Evolutionary conservation across 768 basidiomycete species (phyloP).

Genomic region (Mycena belliarum): DNA sequence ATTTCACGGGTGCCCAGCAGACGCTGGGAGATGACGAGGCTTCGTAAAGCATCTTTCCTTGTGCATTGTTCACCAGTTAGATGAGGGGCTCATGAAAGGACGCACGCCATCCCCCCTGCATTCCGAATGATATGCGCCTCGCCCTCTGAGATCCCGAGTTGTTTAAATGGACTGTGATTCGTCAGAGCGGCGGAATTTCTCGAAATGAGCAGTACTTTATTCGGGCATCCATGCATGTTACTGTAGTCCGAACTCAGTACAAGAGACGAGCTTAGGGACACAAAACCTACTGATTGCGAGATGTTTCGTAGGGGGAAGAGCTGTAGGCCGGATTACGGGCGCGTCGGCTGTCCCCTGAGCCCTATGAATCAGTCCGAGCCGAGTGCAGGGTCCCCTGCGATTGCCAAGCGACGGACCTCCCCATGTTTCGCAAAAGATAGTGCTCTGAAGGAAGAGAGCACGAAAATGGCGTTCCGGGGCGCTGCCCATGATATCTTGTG

Average conservation of each 20-base stretch:
- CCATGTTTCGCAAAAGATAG: constrained; percentile 1
- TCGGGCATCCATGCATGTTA: constrained; percentile 64
- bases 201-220: constrained; percentile 47
- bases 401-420: not conserved
- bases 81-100: constrained; percentile 6
- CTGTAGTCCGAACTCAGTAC: not conserved
- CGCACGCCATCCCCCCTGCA: constrained; percentile 67
- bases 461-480: not conserved
- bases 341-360: constrained; percentile 4
- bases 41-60: constrained; percentile 59
- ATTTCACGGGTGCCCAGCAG: constrained; percentile 71
- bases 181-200: not conserved
- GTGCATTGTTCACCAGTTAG: constrained; percentile 23
- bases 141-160: constrained; percentile 64
- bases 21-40: constrained; percentile 71
- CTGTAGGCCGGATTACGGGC: constrained; percentile 11
- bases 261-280: constrained; percentile 5
- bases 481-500: not conserved
- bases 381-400: not conserved
- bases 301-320: constrained; percentile 27
- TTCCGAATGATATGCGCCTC: constrained; percentile 76
- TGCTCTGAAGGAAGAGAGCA: not conserved
- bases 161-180: constrained; percentile 48
- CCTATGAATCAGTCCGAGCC: not conserved
- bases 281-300: constrained; percentile 41